Percentiles rank a stretch among this genome's conserved stretches.
Evolutionary conservation across 176 grass and related monocot species (phyloP).

Genomic region (Aegilops sharonensis): DNA sequence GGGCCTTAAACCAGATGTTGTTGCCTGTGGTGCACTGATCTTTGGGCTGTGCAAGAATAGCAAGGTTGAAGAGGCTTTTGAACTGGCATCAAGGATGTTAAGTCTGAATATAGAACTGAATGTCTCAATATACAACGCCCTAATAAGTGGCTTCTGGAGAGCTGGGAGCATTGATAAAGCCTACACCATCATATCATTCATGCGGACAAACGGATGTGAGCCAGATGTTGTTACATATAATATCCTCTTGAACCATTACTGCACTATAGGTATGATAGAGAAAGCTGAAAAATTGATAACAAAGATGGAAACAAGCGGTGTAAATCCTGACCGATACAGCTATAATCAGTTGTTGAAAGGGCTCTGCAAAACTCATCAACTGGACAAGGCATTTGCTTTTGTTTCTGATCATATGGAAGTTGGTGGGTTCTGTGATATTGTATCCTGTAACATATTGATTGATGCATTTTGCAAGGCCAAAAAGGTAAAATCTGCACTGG

Average conservation of each 20-base stretch:
- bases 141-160: conserved; percentile 76
- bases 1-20: conserved; percentile 51
- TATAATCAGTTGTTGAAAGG: conserved; percentile 76
- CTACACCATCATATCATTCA: conserved; percentile 56
- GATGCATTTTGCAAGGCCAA: conserved; percentile 70
- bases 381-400: conserved; percentile 67
- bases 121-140: conserved; percentile 58
- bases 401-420: conserved; percentile 66
- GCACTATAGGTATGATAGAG: conserved; percentile 38
- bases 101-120: conserved; percentile 58
- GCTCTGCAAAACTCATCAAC: conserved; percentile 62
- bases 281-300: conserved; percentile 46
- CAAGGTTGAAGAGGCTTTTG: conserved; percentile 65
- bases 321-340: conserved; percentile 65
- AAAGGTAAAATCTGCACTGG: conserved; percentile 53
- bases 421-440: conserved; percentile 60
- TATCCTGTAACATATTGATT: conserved; percentile 80
- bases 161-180: conserved; percentile 49
- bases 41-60: conserved; percentile 59
- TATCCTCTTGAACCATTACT: conserved; percentile 51
- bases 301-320: conserved; percentile 55
- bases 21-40: conserved; percentile 57
- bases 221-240: conserved; percentile 61
- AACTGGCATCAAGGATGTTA: conserved; percentile 52
- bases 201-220: conserved; percentile 41